phyloP scores from a whole-genome alignment of 202 grass and related monocot genomes.

The Saccharum hybrid region DNA sequence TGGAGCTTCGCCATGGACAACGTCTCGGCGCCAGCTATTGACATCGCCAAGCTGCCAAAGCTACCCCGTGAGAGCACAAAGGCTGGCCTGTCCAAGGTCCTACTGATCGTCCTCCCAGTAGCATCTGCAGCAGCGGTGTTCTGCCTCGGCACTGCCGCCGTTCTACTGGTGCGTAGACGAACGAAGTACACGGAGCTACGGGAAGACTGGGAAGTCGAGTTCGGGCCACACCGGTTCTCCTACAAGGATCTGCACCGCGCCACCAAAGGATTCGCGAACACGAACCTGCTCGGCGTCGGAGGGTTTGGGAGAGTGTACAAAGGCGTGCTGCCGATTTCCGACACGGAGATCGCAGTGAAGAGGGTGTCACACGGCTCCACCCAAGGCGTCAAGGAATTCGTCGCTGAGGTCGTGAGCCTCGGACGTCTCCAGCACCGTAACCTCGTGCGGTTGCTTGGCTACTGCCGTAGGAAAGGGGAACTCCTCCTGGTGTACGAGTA shows the following conservation, averaged over 20 bases:
- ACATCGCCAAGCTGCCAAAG: not conserved
- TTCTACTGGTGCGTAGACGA: not conserved
- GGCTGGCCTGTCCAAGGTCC: not conserved
- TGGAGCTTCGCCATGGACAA: constrained; percentile 6
- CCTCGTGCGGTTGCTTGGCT: too few relatives aligned
- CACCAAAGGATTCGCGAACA: not conserved
- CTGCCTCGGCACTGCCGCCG: not conserved
- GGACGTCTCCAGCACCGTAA: too few relatives aligned
- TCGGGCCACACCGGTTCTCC: not conserved
- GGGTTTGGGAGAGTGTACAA: constrained; percentile 7
- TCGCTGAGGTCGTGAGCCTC: too few relatives aligned
- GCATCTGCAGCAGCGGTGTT: not conserved
- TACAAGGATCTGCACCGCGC: constrained; percentile 5
- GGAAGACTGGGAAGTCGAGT: constrained; percentile 6
- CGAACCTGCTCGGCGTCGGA: constrained; percentile 4
- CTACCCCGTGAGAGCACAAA: not conserved
- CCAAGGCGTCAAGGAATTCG: not conserved
- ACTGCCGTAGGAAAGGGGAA: too few relatives aligned
- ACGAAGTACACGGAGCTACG: not conserved
- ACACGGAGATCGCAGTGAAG: not conserved
- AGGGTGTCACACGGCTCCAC: not conserved
- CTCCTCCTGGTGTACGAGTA: not conserved
- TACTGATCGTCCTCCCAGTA: not conserved
- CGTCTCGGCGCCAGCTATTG: not conserved
- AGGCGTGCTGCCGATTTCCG: not conserved